These are phyloP conservation scores for Phytophthora idaei DNA, from an alignment of 352 stramenopile species.

Conservation along the genomic window DNA sequence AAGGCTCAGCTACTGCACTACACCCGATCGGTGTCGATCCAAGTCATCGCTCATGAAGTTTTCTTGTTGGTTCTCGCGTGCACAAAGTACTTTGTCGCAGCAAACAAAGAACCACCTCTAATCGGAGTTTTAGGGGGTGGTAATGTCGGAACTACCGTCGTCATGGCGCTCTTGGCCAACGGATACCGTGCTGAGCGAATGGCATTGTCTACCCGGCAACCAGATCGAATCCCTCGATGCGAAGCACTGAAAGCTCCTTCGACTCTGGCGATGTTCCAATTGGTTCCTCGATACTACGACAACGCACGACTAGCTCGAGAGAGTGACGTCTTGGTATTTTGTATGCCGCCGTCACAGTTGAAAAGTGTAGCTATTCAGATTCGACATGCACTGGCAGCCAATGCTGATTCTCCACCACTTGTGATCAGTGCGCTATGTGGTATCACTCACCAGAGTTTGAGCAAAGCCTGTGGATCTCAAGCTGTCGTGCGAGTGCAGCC, in stretches of 20 bases:
- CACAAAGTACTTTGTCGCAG: slow-evolving; percentile 30
- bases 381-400: slow-evolving; percentile 50
- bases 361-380: slow-evolving; percentile 75
- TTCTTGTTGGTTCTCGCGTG: slow-evolving; percentile 40
- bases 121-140: slow-evolving; percentile 64
- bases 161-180: slow-evolving; percentile 52
- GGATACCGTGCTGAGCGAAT: slow-evolving; percentile 44
- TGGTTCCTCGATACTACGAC: slow-evolving; percentile 56
- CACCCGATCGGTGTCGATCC: slow-evolving; percentile 33
- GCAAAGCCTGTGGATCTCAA: slow-evolving; percentile 50
- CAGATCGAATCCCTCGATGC: slow-evolving; percentile 50
- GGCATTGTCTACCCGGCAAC: slow-evolving; percentile 63
- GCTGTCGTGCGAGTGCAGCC: slow-evolving; percentile 45
- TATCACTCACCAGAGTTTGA: slow-evolving; percentile 42
- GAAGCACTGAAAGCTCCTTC: slow-evolving; percentile 35
- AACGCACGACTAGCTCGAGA: slow-evolving; percentile 59
- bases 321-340: slow-evolving; percentile 65
- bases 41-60: slow-evolving; percentile 53
- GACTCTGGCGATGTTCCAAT: slow-evolving; percentile 40
- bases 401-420: slow-evolving; percentile 29
- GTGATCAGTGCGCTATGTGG: slow-evolving; percentile 60
- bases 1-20: slow-evolving; percentile 44
- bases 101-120: slow-evolving; percentile 28
- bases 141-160: slow-evolving; percentile 52
- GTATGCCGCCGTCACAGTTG: slow-evolving; percentile 70